A percentile compares a stretch with the other conserved stretches of the same genome.
Evolutionary conservation across 345 rosid species (phyloP).

Genomic region (Turritis glabra): DNA sequence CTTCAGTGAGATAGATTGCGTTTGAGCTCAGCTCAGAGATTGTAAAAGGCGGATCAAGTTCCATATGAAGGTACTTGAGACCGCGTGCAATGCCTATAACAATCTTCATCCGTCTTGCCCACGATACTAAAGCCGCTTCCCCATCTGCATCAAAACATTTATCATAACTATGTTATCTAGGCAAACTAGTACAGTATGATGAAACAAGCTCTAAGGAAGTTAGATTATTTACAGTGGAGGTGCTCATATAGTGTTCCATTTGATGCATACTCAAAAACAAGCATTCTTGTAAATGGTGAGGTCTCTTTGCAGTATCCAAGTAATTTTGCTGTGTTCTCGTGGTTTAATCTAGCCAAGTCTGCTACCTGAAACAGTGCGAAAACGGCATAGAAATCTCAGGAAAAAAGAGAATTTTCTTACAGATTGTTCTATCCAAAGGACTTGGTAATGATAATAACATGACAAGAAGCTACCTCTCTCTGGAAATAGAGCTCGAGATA

Average conservation of each 20-base stretch:
- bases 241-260: constrained; percentile 94
- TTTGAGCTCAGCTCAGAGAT: constrained; percentile 89
- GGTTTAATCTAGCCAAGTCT: constrained; percentile 88
- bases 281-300: constrained; percentile 85
- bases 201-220: constrained; percentile 14
- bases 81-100: constrained; percentile 80
- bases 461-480: constrained; percentile 64
- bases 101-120: constrained; percentile 93
- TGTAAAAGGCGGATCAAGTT: constrained; percentile 87
- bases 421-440: background rate
- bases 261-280: constrained; percentile 92
- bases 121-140: constrained; percentile 82
- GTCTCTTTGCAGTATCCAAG: constrained; percentile 91
- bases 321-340: constrained; percentile 74
- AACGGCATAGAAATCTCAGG: constrained; percentile 17
- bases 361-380: constrained; percentile 66
- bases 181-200: background rate
- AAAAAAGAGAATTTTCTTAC: constrained; percentile 7
- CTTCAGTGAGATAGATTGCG: constrained; percentile 93
- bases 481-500: constrained; percentile 93
- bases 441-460: background rate
- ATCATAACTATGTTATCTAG: background rate
- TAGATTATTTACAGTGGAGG: constrained; percentile 78
- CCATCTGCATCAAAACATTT: constrained; percentile 59
- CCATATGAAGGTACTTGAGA: constrained; percentile 86